Percentiles rank a stretch among this genome's conserved stretches.
Evolutionary conservation across 768 basidiomycete genomes (phyloP).

Genomic region (Chalciporus sphaerocephalus): DNA sequence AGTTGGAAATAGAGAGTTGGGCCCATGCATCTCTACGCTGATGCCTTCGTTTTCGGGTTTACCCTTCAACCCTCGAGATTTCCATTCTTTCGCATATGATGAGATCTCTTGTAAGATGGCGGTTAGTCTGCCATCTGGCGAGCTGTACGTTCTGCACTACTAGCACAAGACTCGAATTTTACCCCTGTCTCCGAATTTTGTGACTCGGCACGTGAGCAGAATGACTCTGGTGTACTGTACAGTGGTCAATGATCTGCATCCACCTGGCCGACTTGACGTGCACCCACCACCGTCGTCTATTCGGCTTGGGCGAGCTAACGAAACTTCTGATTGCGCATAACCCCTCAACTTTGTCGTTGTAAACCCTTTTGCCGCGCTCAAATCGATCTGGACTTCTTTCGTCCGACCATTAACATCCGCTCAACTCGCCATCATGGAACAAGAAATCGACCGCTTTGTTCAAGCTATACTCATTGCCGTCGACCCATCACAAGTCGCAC

Average conservation of each 20-base stretch:
- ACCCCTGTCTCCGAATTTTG: slow-evolving; percentile 17
- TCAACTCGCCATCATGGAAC: slow-evolving; percentile 50
- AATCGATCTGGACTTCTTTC: slow-evolving; percentile 18
- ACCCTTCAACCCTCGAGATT: slow-evolving; percentile 47
- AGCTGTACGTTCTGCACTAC: slow-evolving; percentile 45
- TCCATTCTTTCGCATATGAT: slow-evolving; percentile 49
- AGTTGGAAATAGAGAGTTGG: slow-evolving; percentile 1
- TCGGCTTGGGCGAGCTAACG: neutral
- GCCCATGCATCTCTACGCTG: slow-evolving; percentile 28
- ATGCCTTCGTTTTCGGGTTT: slow-evolving; percentile 45
- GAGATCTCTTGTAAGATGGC: slow-evolving; percentile 51
- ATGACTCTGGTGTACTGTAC: slow-evolving; percentile 10
- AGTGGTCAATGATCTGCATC: slow-evolving; percentile 3
- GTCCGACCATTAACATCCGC: slow-evolving; percentile 14
- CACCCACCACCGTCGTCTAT: neutral
- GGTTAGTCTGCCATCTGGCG: slow-evolving; percentile 49
- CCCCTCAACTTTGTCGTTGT: neutral
- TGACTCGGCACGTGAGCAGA: slow-evolving; percentile 24
- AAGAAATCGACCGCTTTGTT: slow-evolving; percentile 69
- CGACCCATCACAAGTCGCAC: slow-evolving; percentile 61
- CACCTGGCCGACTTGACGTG: slow-evolving; percentile 1
- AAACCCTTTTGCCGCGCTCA: slow-evolving; percentile 2
- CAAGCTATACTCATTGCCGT: slow-evolving; percentile 88
- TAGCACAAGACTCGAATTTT: slow-evolving; percentile 1
- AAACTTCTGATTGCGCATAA: slow-evolving; percentile 3